Evolutionary conservation across 1,139 yeast species (phyloP).

Genomic region (Candida mesenterica): DNA sequence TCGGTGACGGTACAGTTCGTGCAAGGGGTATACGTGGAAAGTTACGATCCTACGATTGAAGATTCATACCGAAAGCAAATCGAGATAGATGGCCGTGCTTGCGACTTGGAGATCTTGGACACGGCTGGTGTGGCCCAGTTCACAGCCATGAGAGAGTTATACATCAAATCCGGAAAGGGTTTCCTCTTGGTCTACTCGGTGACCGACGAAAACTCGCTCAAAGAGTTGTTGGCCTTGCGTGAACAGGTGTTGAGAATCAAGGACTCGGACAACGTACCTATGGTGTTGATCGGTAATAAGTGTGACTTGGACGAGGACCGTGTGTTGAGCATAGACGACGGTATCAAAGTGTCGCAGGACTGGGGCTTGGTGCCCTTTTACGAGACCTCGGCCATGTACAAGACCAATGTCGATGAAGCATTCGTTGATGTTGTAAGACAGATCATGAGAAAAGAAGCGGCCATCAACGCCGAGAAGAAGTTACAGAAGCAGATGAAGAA

Average conservation of each 20-base stretch:
- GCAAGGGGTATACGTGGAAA: conserved; percentile 51
- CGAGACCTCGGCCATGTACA: conserved; percentile 91
- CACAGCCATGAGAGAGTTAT: conserved; percentile 62
- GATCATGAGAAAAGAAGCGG: conserved; percentile 74
- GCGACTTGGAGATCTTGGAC: conserved; percentile 68
- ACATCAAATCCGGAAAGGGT: conserved; percentile 47
- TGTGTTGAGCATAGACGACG: conserved; percentile 75
- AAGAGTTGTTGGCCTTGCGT: conserved; percentile 76
- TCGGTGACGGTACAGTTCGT: conserved; percentile 52
- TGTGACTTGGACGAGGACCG: conserved; percentile 78
- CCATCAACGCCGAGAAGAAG: conserved; percentile 46
- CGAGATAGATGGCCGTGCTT: conserved; percentile 87
- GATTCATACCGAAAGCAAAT: conserved; percentile 89
- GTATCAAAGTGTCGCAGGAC: conserved; percentile 73
- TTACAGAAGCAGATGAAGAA: conserved; percentile 43
- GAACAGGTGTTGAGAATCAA: conserved; percentile 90
- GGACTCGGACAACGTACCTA: conserved; percentile 73
- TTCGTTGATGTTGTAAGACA: conserved; percentile 88
- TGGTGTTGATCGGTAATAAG: conserved; percentile 87
- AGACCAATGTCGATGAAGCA: conserved; percentile 87
- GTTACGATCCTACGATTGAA: conserved; percentile 48
- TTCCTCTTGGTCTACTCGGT: conserved; percentile 79
- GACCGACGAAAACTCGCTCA: conserved; percentile 81
- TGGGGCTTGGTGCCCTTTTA: conserved; percentile 92
- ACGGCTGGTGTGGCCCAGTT: conserved; percentile 55